Evolutionary conservation across 1,284 basidiomycete species (phyloP).

Genomic region (Sphaerobolus stellatus): DNA sequence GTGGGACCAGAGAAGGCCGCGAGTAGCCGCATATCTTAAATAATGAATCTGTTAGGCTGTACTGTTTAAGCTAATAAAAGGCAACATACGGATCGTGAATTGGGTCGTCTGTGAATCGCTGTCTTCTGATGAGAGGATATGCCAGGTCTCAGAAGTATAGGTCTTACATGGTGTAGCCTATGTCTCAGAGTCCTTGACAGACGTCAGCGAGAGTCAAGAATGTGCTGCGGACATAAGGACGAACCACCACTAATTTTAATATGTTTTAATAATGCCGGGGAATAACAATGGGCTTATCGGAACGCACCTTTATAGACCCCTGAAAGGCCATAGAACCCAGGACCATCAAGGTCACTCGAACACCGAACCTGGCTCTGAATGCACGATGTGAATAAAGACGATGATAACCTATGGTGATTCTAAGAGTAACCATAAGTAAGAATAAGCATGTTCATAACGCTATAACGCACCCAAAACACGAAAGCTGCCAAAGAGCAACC

Average conservation of each 20-base stretch:
- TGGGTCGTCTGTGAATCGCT: slow-evolving; percentile 77
- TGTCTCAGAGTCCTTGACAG: slow-evolving; percentile 66
- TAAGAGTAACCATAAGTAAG: slow-evolving; percentile 23
- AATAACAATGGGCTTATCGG: not conserved
- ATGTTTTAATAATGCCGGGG: not conserved
- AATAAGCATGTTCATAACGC: not conserved
- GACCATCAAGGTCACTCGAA: slow-evolving; percentile 58
- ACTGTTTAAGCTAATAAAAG: not conserved
- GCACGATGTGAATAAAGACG: slow-evolving; percentile 73
- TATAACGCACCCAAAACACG: slow-evolving; percentile 61
- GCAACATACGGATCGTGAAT: slow-evolving; percentile 64
- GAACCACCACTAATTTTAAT: slow-evolving; percentile 46
- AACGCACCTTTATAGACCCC: slow-evolving; percentile 54
- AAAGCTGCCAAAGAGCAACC: slow-evolving; percentile 66
- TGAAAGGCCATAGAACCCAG: slow-evolving; percentile 72
- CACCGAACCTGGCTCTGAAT: slow-evolving; percentile 56
- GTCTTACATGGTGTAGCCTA: slow-evolving; percentile 68
- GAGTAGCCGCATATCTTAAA: slow-evolving; percentile 66
- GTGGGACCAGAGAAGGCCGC: slow-evolving; percentile 72
- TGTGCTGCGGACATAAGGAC: slow-evolving; percentile 17
- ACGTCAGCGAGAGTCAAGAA: slow-evolving; percentile 2
- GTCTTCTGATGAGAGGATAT: not conserved
- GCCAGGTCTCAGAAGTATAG: not conserved
- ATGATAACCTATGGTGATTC: slow-evolving; percentile 76
- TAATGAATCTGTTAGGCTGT: not conserved